Evolutionary conservation across 495 filamentous ascomycete species (phyloP), one percentile per base, ranked within the genome.

Genomic region (Aspergillus taichungensis): DNA sequence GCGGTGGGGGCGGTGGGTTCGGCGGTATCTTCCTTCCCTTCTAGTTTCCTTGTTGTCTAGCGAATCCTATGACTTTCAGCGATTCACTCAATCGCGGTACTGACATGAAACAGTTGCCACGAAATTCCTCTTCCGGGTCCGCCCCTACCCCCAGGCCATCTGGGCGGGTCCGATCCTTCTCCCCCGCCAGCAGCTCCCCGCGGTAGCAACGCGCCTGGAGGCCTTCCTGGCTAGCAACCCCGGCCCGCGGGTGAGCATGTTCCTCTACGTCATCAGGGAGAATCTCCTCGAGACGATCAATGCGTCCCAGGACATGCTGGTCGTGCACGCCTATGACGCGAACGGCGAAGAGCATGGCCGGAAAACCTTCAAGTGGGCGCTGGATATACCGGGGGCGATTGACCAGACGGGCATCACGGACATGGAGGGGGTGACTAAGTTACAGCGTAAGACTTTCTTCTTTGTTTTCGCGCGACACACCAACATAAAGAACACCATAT

Each of bases 1-100:
- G 69, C 14, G 73, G 73, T 13, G 69, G 70, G 12, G 49, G 56
- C 1, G 64, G 63, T 32, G 75, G 75, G 46, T 76, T 76, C 53
- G 72, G 71, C 6, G 47, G 52, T 54, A 39, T 6, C 39, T 45
- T 11, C 34, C 32, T 24, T 24, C 4, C 18, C 4, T 24, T 24
- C 18, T 4, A 24, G n/a, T 24, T 4, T 24, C 18, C 18, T 24
- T 24, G 18, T 4, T 2, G 18, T 24, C 4, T 4, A 24, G 4
- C 18, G 18, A 4, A 24, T 24, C 18, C 4, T 24, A 24, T 24
- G 18, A 4, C 1, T 24, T 24, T 24, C 18, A 2, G 18, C 3
- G 12, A 29, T 12, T 2, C 30, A 8, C 35, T 4, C 18, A 2
- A 24, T 24, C 4, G 18, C 18, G 18, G 18, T 24, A 24, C 18